phyloP scores from a whole-genome alignment of 2,329 filamentous ascomycete species.

The Hypomyces rosellus region DNA sequence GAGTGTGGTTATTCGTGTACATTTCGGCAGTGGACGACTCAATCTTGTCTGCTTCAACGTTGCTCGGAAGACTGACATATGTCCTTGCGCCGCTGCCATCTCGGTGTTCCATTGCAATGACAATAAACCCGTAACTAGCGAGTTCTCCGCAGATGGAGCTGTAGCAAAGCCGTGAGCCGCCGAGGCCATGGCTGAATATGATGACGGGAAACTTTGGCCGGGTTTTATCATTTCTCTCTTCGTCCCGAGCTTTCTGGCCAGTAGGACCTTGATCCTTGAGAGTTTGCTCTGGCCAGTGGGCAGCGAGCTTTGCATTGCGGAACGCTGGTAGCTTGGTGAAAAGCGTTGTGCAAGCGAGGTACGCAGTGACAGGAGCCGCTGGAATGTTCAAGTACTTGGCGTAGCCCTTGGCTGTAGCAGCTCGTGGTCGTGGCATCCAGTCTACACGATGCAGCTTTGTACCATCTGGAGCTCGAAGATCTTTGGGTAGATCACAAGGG shows the following conservation, averaged over 20 bases:
- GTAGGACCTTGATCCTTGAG: conserved; percentile 29
- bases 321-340: conserved; percentile 61
- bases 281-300: conserved; percentile 43
- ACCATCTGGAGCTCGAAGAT: conserved; percentile 19
- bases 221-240: conserved; percentile 9
- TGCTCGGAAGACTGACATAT: conserved; percentile 49
- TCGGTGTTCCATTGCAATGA: conserved; percentile 58
- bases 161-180: conserved; percentile 57
- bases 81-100: conserved; percentile 58
- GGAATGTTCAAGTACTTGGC: conserved; percentile 53
- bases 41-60: conserved; percentile 28
- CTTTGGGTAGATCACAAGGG: conserved; percentile 40
- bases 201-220: conserved; percentile 53
- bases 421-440: conserved; percentile 55
- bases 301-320: conserved; percentile 52
- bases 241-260: conserved; percentile 23
- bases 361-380: conserved; percentile 41
- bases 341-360: conserved; percentile 52
- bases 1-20: conserved; percentile 15
- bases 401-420: conserved; percentile 53
- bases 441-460: conserved; percentile 46
- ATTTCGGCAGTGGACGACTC: conserved; percentile 23
- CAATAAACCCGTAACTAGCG: conserved; percentile 59
- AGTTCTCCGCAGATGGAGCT: conserved; percentile 59
- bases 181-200: conserved; percentile 61